phyloP scores from a whole-genome alignment of 1,284 basidiomycete species.

The Ganoderma lingzhi region DNA sequence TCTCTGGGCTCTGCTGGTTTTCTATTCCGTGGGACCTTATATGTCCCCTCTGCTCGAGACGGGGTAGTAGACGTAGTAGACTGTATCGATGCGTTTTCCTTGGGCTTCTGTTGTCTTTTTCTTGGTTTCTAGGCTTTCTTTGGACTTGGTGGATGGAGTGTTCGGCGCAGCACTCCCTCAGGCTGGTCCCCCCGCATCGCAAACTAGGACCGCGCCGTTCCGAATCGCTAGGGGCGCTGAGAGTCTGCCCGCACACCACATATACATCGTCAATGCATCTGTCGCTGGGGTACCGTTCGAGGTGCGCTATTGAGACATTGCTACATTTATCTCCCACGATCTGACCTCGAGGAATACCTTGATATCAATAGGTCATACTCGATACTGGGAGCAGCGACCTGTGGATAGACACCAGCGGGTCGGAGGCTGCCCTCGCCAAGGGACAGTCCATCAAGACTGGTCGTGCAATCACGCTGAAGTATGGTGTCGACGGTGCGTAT shows the following conservation, averaged over 20 bases:
- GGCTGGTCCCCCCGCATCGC: not conserved
- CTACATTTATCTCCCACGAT: not conserved
- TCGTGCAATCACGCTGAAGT: slow-evolving; percentile 5
- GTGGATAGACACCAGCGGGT: slow-evolving; percentile 20
- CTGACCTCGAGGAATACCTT: too few relatives aligned
- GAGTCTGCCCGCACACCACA: slow-evolving; percentile 4
- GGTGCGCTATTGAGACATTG: not conserved
- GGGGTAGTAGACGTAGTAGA: not conserved
- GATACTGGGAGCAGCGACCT: slow-evolving; percentile 25
- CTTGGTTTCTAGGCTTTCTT: not conserved
- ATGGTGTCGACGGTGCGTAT: slow-evolving; percentile 15
- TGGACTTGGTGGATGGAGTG: not conserved
- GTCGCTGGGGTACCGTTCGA: slow-evolving; percentile 11
- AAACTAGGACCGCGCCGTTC: slow-evolving; percentile 8
- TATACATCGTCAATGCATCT: slow-evolving; percentile 18
- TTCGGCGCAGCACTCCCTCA: not conserved
- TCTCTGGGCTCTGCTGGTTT: not conserved
- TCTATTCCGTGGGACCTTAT: not conserved
- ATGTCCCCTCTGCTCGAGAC: not conserved
- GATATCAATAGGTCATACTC: slow-evolving; percentile 10
- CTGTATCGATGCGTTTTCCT: not conserved
- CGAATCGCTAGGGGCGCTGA: slow-evolving; percentile 8
- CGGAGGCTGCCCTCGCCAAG: not conserved
- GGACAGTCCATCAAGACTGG: slow-evolving; percentile 6
- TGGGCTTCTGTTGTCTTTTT: not conserved